Conservation (phyloP, 768 basidiomycete genomes). For the Coprinopsis sp. region DNA sequence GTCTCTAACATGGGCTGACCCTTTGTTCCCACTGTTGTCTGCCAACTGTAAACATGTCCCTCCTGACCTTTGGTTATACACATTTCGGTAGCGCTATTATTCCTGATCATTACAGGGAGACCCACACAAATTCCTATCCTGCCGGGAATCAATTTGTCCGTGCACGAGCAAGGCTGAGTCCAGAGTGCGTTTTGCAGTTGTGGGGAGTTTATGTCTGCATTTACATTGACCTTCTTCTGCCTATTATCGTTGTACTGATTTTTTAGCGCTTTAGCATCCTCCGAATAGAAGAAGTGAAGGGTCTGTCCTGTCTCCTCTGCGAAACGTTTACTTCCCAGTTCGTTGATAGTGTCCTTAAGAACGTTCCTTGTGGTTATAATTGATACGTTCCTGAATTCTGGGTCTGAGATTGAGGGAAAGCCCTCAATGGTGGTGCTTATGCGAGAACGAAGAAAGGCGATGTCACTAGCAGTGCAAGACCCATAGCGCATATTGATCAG, state of each 20-base stretch:
- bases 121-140: conserved; percentile 17
- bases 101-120: conserved; percentile 19
- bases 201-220: neutral
- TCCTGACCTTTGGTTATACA: conserved; percentile 11
- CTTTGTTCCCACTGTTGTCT: neutral
- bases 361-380: conserved; percentile 27
- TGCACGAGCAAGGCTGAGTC: neutral
- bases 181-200: neutral
- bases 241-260: conserved; percentile 1
- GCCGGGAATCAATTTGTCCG: conserved; percentile 10
- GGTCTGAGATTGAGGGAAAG: conserved; percentile 14
- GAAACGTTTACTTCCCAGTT: conserved; percentile 21
- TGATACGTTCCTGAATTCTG: conserved; percentile 24
- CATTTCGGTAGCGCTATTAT: conserved; percentile 18
- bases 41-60: conserved; percentile 15
- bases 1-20: conserved; percentile 16
- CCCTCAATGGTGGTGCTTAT: conserved; percentile 13
- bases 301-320: conserved; percentile 23
- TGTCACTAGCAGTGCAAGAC: conserved; percentile 20
- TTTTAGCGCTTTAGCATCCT: conserved; percentile 12
- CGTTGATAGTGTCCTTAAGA: conserved; percentile 29
- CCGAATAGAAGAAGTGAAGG: conserved; percentile 25
- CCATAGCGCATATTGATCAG: conserved; percentile 27
- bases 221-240: neutral
- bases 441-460: conserved; percentile 20